These are phyloP conservation scores for Clonostachys byssicola DNA, from an alignment of 2,329 filamentous ascomycete species.

Conservation along the genomic window DNA sequence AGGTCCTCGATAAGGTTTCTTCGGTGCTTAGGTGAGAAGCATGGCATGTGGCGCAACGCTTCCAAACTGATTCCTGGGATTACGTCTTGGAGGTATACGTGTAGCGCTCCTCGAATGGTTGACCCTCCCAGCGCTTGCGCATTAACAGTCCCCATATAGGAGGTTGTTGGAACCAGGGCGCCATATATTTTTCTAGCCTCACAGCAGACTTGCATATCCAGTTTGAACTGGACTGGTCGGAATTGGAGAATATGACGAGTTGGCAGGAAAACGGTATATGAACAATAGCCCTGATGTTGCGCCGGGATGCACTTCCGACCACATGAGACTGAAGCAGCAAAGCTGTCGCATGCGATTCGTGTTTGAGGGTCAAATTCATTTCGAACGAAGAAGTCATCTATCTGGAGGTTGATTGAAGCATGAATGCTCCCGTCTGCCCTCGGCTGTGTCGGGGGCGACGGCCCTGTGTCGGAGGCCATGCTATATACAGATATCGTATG, in stretches of 20 bases:
- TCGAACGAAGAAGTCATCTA: slow-evolving; percentile 10
- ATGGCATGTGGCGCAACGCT: slow-evolving; percentile 14
- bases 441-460: too few relatives aligned
- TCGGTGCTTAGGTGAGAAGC: slow-evolving; percentile 6
- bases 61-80: slow-evolving; percentile 34
- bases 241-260: slow-evolving; percentile 40
- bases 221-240: slow-evolving; percentile 32
- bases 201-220: slow-evolving; percentile 29
- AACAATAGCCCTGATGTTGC: slow-evolving; percentile 45
- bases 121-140: slow-evolving; percentile 1
- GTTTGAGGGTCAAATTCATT: slow-evolving; percentile 10
- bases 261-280: slow-evolving; percentile 39
- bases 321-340: slow-evolving; percentile 23
- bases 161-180: slow-evolving; percentile 32
- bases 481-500: too few relatives aligned
- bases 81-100: slow-evolving; percentile 34
- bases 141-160: slow-evolving; percentile 25
- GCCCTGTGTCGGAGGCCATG: too few relatives aligned
- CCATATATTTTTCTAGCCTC: slow-evolving; percentile 34
- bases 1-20: slow-evolving; percentile 32
- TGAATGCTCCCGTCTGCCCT: too few relatives aligned
- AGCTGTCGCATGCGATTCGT: slow-evolving; percentile 14
- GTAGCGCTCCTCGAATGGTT: slow-evolving; percentile 10
- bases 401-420: not conserved
- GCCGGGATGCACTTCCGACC: slow-evolving; percentile 11